Evolutionary conservation across 1,139 yeast genomes (phyloP).

Genomic region (Taphrina sp.): DNA sequence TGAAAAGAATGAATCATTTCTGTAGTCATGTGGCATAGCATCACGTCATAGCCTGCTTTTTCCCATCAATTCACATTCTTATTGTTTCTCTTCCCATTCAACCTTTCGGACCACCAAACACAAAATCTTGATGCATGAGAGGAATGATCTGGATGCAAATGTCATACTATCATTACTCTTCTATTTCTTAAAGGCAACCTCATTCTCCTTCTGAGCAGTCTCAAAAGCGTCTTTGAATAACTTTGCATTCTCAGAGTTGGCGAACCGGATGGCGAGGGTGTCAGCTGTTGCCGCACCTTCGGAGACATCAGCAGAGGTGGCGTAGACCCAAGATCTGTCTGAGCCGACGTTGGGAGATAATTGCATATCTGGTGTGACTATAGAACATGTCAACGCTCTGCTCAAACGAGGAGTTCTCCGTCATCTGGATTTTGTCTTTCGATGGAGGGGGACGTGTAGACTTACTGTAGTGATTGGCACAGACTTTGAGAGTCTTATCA

Average conservation of each 20-base stretch:
- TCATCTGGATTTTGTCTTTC: no score
- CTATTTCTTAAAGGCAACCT: constrained; percentile 40
- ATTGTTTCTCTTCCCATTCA: no score
- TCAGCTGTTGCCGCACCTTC: constrained; percentile 96
- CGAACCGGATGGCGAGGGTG: constrained; percentile 95
- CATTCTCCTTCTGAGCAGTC: constrained; percentile 68
- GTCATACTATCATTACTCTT: neutral
- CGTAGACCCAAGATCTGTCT: constrained; percentile 98
- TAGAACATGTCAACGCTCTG: neutral
- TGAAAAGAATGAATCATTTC: neutral
- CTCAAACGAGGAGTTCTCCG: neutral
- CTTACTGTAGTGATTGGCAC: constrained; percentile 86
- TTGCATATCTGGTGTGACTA: constrained; percentile 70
- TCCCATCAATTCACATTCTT: neutral
- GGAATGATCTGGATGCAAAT: no score
- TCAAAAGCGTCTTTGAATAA: constrained; percentile 90
- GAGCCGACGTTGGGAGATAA: constrained; percentile 93
- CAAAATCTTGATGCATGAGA: no score
- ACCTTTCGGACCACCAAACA: no score
- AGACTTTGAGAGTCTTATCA: constrained; percentile 94
- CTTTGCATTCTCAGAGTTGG: constrained; percentile 93
- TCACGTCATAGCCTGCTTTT: neutral
- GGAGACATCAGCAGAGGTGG: constrained; percentile 88
- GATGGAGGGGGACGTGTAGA: neutral
- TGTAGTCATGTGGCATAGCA: neutral